Evolutionary conservation across 2,329 filamentous ascomycete genomes (phyloP), one percentile per base, ranked within the genome.

Genomic region (Cephalotrichum gorgonifer): DNA sequence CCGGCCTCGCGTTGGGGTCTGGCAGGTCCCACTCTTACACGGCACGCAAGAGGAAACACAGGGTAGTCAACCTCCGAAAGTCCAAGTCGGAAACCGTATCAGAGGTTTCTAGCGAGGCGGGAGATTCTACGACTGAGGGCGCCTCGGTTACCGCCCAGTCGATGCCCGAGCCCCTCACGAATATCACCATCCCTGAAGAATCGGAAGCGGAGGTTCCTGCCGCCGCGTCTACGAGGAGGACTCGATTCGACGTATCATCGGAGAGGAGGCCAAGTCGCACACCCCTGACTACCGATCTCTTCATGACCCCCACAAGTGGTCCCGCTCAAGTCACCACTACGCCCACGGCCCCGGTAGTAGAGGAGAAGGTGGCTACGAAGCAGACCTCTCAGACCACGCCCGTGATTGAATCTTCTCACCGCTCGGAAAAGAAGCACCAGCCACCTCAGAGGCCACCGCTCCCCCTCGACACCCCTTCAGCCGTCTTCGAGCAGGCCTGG

Each of bases 401-500:
- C 23, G 25, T 27, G 14, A 17, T 26, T 20, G 25, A 27, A 12
- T 23, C 47, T 6, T 43, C 47, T 11, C 39, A 43, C 27, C 42
- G 31, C 15, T 41, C 48, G 9, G 48, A 50, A 25, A 48, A 48
- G 48, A 38, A 41, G 5, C 7, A 23, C 2, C 30, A 44, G 22
- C 23, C 14, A 17, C n/a, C 43, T 6, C 26, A 43, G 26, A 17
- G 30, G 23, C 14, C 42, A 2, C 27, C 22, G 41, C 39, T 27
- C 20, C 39, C 25, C 12, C 44, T 43, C 26, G 47, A 49, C 17
- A 27, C 30, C 2, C 48, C 75, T 12, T 76, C 76, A 0, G 72
- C 75, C 26, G 86, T 88, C 44, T 70, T 88, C 25, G 85, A 89
- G 62, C 84, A 88, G 63, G 87, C 86, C 3, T 93, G 87, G 86